A percentile compares a stretch with the other conserved stretches of the same genome.
Evolutionary conservation across 176 grass and related monocot genomes (phyloP).

Genomic region (Paspalum notatum): DNA sequence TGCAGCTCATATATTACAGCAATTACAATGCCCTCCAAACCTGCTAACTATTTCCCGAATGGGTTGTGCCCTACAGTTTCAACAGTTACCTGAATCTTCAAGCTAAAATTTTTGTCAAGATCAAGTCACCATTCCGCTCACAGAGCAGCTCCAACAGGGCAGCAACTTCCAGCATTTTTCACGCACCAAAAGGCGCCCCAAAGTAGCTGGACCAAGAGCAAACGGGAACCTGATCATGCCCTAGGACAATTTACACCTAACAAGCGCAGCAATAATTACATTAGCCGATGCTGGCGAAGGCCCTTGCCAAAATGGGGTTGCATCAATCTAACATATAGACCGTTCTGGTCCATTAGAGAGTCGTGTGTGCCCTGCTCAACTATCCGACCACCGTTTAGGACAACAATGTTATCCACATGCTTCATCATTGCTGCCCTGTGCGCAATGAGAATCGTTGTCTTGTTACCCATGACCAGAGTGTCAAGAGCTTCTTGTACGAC

Average conservation of each 20-base stretch:
- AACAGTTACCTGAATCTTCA: conserved; percentile 48
- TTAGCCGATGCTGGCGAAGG: conserved; percentile 84
- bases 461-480: conserved; percentile 98
- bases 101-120: conserved; percentile 51
- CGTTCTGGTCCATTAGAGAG: conserved; percentile 82
- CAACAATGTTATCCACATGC: conserved; percentile 97
- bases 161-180: conserved; percentile 27
- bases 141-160: conserved; percentile 6
- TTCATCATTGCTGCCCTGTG: conserved; percentile 99
- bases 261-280: conserved; percentile 65
- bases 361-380: conserved; percentile 96
- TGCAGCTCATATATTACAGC: conserved; percentile 60
- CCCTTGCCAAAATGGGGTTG: conserved; percentile 99
- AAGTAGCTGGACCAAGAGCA: conserved; percentile 7
- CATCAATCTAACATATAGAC: conserved; percentile 97
- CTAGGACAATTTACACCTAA: conserved; percentile 72
- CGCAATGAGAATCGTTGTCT: conserved; percentile 97
- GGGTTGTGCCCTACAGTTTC: conserved; percentile 49
- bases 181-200: background rate
- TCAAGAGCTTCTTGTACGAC: conserved; percentile 98
- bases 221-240: conserved; percentile 39
- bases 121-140: conserved; percentile 31
- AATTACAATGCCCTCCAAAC: conserved; percentile 64
- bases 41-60: conserved; percentile 51
- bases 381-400: conserved; percentile 94